These are phyloP conservation scores for Sporothrix luriei DNA, from an alignment of 2,329 filamentous ascomycete genomes.

Conservation along the genomic window DNA sequence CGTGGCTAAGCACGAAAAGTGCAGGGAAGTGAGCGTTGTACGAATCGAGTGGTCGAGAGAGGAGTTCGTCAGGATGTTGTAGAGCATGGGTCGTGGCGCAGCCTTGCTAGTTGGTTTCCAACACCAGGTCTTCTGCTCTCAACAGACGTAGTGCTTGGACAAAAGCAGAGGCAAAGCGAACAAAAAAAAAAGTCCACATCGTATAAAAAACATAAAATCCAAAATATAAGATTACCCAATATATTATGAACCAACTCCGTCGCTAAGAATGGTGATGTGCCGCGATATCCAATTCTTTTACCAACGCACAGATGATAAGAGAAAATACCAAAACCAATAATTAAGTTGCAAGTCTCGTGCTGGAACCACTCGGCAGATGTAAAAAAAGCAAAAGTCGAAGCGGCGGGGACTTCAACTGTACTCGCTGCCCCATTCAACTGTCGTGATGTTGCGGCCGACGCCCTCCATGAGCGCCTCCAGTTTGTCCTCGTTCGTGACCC, in stretches of 20 bases:
- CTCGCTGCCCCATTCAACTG: slow-evolving; percentile 49
- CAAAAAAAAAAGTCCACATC: not conserved
- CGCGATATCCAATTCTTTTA: slow-evolving; percentile 11
- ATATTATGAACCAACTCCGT: slow-evolving; percentile 24
- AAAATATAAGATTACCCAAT: slow-evolving; percentile 12
- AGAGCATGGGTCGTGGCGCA: slow-evolving; percentile 21
- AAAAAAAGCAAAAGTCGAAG: not conserved
- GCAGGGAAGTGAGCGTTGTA: not conserved
- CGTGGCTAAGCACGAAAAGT: slow-evolving; percentile 20
- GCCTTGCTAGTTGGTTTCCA: not conserved
- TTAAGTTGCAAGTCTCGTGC: not conserved
- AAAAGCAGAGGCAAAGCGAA: not conserved
- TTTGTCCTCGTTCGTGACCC: slow-evolving; percentile 58
- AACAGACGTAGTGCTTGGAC: too few relatives aligned
- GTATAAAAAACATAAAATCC: not conserved
- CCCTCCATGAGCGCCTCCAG: slow-evolving; percentile 57
- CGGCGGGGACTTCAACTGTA: not conserved
- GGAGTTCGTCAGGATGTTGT: slow-evolving; percentile 4
- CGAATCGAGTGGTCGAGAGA: not conserved
- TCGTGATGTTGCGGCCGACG: slow-evolving; percentile 44
- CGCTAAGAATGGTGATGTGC: slow-evolving; percentile 21
- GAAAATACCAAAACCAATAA: slow-evolving; percentile 13
- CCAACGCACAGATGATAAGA: not conserved
- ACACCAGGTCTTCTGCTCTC: not conserved
- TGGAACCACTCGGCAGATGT: not conserved